Percentiles rank a stretch among this genome's conserved stretches.
Evolutionary conservation across 129 eudicot species (phyloP).

Genomic region (Artemisia annua): DNA sequence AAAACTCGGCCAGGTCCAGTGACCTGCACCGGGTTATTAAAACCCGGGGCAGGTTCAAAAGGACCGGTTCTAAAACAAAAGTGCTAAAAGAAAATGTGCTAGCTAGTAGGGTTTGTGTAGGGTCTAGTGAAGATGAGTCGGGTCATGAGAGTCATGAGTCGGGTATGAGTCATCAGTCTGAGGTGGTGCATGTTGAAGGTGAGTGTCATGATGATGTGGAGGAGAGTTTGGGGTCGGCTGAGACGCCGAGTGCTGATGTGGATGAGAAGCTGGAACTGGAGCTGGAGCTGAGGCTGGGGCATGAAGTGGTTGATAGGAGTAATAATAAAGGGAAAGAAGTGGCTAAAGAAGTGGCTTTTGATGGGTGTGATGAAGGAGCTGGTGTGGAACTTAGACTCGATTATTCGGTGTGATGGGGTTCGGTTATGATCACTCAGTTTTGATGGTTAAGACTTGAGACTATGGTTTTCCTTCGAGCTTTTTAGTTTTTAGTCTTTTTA

Average conservation of each 20-base stretch:
- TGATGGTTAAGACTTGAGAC: constrained; percentile 32
- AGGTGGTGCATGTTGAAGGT: constrained; percentile 35
- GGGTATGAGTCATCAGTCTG: constrained; percentile 66
- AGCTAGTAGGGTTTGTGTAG: constrained; percentile 28
- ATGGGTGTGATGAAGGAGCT: constrained; percentile 11
- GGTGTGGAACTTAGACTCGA: constrained; percentile 49
- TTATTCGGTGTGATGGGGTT: constrained; percentile 25
- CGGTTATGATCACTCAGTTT: constrained; percentile 32
- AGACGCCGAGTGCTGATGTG: neutral
- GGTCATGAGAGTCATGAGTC: constrained; percentile 62
- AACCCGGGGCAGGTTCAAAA: constrained; percentile 68
- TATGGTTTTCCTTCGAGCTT: constrained; percentile 10
- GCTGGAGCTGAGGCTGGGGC: constrained; percentile 59
- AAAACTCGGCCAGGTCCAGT: constrained; percentile 44
- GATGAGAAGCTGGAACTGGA: constrained; percentile 3
- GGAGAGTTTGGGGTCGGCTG: constrained; percentile 46
- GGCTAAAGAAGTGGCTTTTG: neutral
- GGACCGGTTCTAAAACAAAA: constrained; percentile 26
- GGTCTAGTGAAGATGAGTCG: constrained; percentile 37
- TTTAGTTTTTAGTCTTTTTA: neutral
- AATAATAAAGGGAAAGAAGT: constrained; percentile 17
- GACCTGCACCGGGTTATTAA: constrained; percentile 56
- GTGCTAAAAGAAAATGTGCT: constrained; percentile 25
- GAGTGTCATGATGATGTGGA: constrained; percentile 33
- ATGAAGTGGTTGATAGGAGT: constrained; percentile 35